A percentile compares a stretch with the other conserved stretches of the same genome.
Conservation (phyloP, 768 basidiomycete genomes). For the Phaeotremella fagi region DNA sequence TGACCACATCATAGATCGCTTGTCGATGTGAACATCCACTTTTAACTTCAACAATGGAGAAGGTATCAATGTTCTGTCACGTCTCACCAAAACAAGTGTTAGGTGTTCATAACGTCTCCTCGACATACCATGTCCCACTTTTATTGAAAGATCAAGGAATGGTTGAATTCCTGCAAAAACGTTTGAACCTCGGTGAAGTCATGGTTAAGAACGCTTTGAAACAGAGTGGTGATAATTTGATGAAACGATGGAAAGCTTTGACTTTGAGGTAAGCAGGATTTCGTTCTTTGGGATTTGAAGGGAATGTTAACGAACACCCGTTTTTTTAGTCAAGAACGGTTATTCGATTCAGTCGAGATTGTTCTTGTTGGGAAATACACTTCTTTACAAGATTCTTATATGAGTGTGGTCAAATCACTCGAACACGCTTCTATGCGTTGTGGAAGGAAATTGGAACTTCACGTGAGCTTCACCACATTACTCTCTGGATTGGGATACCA, state of each 20-base stretch:
- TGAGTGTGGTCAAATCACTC: conserved; percentile 93
- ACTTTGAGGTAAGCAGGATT: conserved; percentile 64
- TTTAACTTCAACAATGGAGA: conserved; percentile 79
- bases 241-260: conserved; percentile 72
- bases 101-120: conserved; percentile 91
- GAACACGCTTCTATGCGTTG: conserved; percentile 96
- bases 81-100: conserved; percentile 78
- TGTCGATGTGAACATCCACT: conserved; percentile 81
- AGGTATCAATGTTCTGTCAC: conserved; percentile 99
- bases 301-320: neutral
- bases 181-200: conserved; percentile 67
- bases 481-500: neutral
- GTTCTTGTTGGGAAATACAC: conserved; percentile 97
- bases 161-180: conserved; percentile 70
- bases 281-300: conserved; percentile 1
- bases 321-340: conserved; percentile 80
- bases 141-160: conserved; percentile 91
- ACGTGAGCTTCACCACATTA: conserved; percentile 54
- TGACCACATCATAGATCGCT: conserved; percentile 63
- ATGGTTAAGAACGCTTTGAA: conserved; percentile 57
- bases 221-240: conserved; percentile 62
- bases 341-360: conserved; percentile 82
- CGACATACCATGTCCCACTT: conserved; percentile 94
- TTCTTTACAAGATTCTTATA: conserved; percentile 93
- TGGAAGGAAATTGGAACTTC: conserved; percentile 71